Percentiles rank a stretch among this genome's conserved stretches.
phyloP scores from a whole-genome alignment of 2,329 filamentous ascomycete genomes.

The Trichoderma simmonsii region DNA sequence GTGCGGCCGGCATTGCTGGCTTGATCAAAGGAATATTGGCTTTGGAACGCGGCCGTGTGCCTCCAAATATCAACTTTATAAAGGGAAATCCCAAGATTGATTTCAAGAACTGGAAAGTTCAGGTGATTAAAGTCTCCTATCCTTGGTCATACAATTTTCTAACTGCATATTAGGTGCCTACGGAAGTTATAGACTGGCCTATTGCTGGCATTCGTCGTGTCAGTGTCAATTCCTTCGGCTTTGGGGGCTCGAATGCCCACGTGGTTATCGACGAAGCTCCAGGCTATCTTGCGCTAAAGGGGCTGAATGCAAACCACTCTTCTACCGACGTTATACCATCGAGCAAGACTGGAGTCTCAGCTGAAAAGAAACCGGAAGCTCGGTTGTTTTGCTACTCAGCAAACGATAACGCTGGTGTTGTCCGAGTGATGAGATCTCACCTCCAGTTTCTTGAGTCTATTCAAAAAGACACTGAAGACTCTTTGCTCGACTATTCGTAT shows the following conservation, averaged over 20 bases:
- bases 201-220: slow-evolving; percentile 43
- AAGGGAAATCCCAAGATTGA: slow-evolving; percentile 46
- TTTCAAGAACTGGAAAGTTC: slow-evolving; percentile 45
- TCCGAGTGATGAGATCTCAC: slow-evolving; percentile 36
- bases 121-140: slow-evolving; percentile 31
- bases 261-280: slow-evolving; percentile 49
- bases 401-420: slow-evolving; percentile 40
- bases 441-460: slow-evolving; percentile 29
- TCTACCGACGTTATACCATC: slow-evolving; percentile 27
- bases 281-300: slow-evolving; percentile 37
- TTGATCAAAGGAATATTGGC: slow-evolving; percentile 51
- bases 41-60: slow-evolving; percentile 50
- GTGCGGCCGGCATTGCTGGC: slow-evolving; percentile 49
- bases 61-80: slow-evolving; percentile 51
- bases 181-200: slow-evolving; percentile 43
- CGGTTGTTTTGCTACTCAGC: slow-evolving; percentile 45
- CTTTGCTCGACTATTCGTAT: slow-evolving; percentile 44
- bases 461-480: slow-evolving; percentile 4
- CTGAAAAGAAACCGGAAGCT: background rate
- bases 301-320: slow-evolving; percentile 37
- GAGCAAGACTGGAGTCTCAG: background rate
- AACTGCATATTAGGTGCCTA: slow-evolving; percentile 36
- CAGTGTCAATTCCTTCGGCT: slow-evolving; percentile 57
- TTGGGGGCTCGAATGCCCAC: slow-evolving; percentile 56
- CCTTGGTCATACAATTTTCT: slow-evolving; percentile 1